A percentile compares a stretch with the other conserved stretches of the same genome.
phyloP scores from a whole-genome alignment of 1,284 basidiomycete genomes.

The Cutaneotrichosporon mucoides region DNA sequence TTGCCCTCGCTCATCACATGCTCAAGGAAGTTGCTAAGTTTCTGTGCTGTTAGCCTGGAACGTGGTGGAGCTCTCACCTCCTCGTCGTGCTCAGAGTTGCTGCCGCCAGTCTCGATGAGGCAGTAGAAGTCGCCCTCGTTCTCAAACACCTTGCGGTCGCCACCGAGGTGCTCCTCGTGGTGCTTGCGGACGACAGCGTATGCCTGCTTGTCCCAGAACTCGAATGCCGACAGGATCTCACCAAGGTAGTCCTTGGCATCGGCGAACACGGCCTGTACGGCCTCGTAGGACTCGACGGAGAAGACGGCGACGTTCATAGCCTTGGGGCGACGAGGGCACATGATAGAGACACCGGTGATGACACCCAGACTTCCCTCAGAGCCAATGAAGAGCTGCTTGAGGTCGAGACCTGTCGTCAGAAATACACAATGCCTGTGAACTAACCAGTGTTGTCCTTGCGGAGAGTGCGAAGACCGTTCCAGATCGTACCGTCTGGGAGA shows the following conservation, averaged over 20 bases:
- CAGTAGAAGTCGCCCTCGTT: constrained; percentile 83
- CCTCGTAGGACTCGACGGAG: constrained; percentile 55
- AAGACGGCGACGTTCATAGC: constrained; percentile 57
- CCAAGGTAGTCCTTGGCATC: constrained; percentile 67
- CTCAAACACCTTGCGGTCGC: constrained; percentile 51
- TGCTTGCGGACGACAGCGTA: constrained; percentile 68
- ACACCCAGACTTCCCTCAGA: constrained; percentile 94
- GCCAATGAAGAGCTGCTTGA: constrained; percentile 98
- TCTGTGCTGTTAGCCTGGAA: constrained; percentile 57
- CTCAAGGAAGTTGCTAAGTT: constrained; percentile 80
- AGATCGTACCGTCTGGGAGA: constrained; percentile 90
- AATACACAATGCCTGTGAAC: constrained; percentile 15
- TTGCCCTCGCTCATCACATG: constrained; percentile 71
- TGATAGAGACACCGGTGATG: constrained; percentile 90
- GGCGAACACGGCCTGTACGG: constrained; percentile 56
- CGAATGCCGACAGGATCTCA: constrained; percentile 96
- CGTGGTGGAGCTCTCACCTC: constrained; percentile 57
- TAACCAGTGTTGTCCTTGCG: constrained; percentile 97
- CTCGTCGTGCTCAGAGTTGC: constrained; percentile 89
- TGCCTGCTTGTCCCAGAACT: constrained; percentile 81
- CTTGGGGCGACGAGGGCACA: constrained; percentile 84
- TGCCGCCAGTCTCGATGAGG: constrained; percentile 88
- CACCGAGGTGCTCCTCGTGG: constrained; percentile 44
- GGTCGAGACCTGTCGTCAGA: constrained; percentile 72
- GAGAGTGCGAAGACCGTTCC: constrained; percentile 71